These are phyloP conservation scores for Peronospora farinosa DNA, from an alignment of 352 stramenopile species.

Conservation along the genomic window DNA sequence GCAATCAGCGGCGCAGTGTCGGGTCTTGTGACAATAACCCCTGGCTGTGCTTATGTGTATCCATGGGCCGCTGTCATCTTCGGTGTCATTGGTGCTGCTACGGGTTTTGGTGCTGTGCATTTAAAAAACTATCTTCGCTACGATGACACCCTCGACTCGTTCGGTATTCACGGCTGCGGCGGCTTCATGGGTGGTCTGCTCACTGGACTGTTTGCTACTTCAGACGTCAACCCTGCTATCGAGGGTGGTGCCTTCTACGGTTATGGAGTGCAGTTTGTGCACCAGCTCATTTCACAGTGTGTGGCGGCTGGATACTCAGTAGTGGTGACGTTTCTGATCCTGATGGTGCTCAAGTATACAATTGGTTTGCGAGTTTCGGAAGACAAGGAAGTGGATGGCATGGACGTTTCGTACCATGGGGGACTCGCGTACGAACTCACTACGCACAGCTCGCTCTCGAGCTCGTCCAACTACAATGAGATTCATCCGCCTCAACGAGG, in stretches of 20 bases:
- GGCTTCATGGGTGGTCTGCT: slow-evolving; percentile 62
- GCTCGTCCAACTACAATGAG: not conserved
- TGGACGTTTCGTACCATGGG: slow-evolving; percentile 63
- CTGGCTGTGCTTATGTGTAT: slow-evolving; percentile 58
- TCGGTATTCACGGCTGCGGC: slow-evolving; percentile 65
- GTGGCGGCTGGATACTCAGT: slow-evolving; percentile 57
- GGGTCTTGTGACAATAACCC: slow-evolving; percentile 64
- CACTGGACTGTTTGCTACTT: slow-evolving; percentile 60
- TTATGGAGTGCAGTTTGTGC: slow-evolving; percentile 33
- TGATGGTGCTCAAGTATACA: slow-evolving; percentile 63
- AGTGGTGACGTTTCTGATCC: slow-evolving; percentile 54
- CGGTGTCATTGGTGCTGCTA: slow-evolving; percentile 47
- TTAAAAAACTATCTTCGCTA: slow-evolving; percentile 62
- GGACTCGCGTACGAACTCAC: not conserved
- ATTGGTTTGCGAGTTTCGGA: slow-evolving; percentile 60
- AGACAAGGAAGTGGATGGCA: slow-evolving; percentile 65
- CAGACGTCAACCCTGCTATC: slow-evolving; percentile 40
- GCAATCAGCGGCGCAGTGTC: slow-evolving; percentile 55
- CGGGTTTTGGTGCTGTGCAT: slow-evolving; percentile 45
- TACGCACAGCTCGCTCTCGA: not conserved
- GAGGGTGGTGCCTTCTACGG: slow-evolving; percentile 48
- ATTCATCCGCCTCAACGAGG: not conserved
- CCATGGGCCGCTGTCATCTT: slow-evolving; percentile 68
- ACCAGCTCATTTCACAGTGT: slow-evolving; percentile 49
- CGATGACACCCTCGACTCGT: slow-evolving; percentile 74